phyloP scores from a whole-genome alignment of 177 flowering plant genomes.

The Telopea speciosissima region DNA sequence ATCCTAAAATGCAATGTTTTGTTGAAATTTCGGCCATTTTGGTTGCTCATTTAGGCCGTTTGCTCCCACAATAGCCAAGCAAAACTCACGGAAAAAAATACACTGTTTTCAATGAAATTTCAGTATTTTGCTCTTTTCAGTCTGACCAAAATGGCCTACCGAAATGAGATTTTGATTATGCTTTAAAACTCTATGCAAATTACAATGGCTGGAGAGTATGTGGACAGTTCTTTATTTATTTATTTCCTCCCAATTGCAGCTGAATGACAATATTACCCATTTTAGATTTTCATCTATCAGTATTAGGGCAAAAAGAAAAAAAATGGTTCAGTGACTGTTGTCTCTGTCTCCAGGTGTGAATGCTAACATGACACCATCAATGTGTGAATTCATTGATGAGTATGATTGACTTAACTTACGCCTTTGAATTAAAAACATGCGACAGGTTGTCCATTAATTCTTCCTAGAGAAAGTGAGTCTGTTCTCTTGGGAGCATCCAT shows the following conservation, averaged over 20 bases:
- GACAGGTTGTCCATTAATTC: conserved; percentile 76
- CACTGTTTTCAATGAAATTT: no score
- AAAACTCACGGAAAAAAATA: no score
- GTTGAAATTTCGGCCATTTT: no score
- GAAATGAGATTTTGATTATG: no score
- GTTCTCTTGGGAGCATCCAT: conserved; percentile 97
- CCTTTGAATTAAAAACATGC: not conserved
- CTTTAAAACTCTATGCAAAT: not conserved
- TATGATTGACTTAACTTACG: not conserved
- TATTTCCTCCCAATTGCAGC: no score
- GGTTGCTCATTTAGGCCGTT: no score
- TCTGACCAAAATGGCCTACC: no score
- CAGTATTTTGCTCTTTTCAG: no score
- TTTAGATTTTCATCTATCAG: not conserved
- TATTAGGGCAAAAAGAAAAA: not conserved
- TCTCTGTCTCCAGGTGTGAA: not conserved
- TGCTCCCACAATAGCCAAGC: no score
- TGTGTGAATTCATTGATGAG: not conserved
- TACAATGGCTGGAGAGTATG: not conserved
- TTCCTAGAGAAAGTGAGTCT: conserved; percentile 85
- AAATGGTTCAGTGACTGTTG: not conserved
- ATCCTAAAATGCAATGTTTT: no score
- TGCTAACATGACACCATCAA: not conserved
- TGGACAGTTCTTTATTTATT: not conserved
- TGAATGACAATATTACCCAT: no score